A percentile compares a stretch with the other conserved stretches of the same genome.
These are phyloP conservation scores for Salix exigua DNA, from an alignment of 345 rosid species.

Conservation along the genomic window DNA sequence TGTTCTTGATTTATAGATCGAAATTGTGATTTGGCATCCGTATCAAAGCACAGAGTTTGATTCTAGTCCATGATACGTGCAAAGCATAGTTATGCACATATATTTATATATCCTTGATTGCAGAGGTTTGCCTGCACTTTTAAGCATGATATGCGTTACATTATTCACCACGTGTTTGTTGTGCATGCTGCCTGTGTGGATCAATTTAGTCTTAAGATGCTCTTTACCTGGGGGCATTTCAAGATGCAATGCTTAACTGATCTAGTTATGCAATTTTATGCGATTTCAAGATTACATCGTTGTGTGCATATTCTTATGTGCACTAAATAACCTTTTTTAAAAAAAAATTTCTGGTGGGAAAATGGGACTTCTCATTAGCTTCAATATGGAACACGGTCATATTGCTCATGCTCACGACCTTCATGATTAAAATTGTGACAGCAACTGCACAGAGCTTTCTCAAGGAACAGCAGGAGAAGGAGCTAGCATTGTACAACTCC, in stretches of 20 bases:
- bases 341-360: too few relatives aligned
- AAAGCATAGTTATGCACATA: background rate
- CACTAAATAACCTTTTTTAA: background rate
- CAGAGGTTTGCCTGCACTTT: background rate
- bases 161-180: background rate
- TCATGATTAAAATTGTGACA: conserved; percentile 68
- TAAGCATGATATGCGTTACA: background rate
- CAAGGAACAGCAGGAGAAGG: conserved; percentile 67
- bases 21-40: background rate
- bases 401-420: conserved; percentile 91
- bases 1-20: too few relatives aligned
- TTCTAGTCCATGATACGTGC: background rate
- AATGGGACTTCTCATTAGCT: conserved; percentile 78
- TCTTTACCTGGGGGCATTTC: background rate
- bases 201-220: background rate
- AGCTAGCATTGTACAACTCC: conserved; percentile 22
- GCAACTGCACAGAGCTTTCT: conserved; percentile 73
- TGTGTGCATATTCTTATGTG: background rate
- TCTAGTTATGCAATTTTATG: background rate
- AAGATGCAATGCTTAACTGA: background rate
- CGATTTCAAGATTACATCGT: background rate
- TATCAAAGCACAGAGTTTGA: background rate
- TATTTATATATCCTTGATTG: background rate
- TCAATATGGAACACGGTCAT: conserved; percentile 81
- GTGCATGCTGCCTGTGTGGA: background rate